Conservation (phyloP, 768 basidiomycete genomes). For the Pseudohyphozyma bogoriensis region DNA sequence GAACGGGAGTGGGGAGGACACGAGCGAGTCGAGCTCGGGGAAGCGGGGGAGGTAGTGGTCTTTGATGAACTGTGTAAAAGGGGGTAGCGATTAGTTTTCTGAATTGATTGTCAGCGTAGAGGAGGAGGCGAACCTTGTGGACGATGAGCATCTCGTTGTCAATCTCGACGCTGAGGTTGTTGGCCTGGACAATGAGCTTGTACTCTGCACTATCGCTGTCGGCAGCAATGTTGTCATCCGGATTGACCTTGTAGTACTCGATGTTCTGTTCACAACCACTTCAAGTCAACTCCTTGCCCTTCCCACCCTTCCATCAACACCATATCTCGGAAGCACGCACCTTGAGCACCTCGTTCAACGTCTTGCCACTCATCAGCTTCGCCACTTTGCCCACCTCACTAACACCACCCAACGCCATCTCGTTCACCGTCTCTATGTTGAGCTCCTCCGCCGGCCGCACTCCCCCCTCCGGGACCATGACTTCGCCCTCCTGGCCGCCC, state of each 20-base stretch:
- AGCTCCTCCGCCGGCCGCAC: slow-evolving; percentile 90
- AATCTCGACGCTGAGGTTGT: slow-evolving; percentile 94
- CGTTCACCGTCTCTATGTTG: slow-evolving; percentile 83
- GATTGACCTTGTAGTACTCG: slow-evolving; percentile 68
- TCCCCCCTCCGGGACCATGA: slow-evolving; percentile 51
- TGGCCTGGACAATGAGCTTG: slow-evolving; percentile 88
- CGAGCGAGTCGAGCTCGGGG: slow-evolving; percentile 91
- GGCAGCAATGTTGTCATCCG: slow-evolving; percentile 65
- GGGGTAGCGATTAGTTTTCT: too few species aligned
- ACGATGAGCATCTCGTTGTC: slow-evolving; percentile 97
- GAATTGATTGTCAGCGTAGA: too few species aligned
- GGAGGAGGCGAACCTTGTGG: slow-evolving; percentile 58
- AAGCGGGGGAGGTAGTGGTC: slow-evolving; percentile 94
- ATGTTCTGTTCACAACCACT: slow-evolving; percentile 55
- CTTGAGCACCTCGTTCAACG: slow-evolving; percentile 75
- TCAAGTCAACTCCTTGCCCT: not conserved
- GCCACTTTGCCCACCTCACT: slow-evolving; percentile 83
- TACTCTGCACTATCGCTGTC: slow-evolving; percentile 91
- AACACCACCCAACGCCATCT: slow-evolving; percentile 77
- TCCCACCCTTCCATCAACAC: not conserved
- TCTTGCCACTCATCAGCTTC: slow-evolving; percentile 75
- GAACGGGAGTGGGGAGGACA: slow-evolving; percentile 82
- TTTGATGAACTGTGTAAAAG: slow-evolving; percentile 66
- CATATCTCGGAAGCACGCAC: slow-evolving; percentile 42
- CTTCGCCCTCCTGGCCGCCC: slow-evolving; percentile 42